A percentile compares a stretch with the other conserved stretches of the same genome.
phyloP scores from a whole-genome alignment of 495 filamentous ascomycete species.

The Podospora australis region DNA sequence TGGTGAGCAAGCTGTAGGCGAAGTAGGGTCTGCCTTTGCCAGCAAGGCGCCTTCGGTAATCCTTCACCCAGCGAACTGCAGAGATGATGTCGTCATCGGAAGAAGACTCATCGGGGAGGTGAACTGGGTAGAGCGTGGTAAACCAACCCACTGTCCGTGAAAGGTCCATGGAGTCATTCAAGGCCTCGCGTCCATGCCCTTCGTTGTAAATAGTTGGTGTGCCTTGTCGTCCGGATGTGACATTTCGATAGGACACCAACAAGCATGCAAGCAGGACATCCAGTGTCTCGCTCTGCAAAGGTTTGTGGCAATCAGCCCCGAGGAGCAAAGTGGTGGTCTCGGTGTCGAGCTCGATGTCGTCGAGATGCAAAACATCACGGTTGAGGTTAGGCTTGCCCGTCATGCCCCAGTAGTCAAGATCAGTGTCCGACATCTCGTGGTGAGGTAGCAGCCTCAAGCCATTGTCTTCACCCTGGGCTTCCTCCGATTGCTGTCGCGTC shows the following conservation, averaged over 20 bases:
- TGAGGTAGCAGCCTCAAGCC: constrained; percentile 14
- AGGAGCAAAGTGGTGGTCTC: constrained; percentile 38
- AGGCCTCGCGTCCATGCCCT: constrained; percentile 27
- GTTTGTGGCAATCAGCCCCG: constrained; percentile 36
- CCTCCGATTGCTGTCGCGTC: constrained; percentile 15
- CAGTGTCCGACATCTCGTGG: constrained; percentile 16
- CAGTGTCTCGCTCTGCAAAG: constrained; percentile 44
- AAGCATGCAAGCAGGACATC: constrained; percentile 50
- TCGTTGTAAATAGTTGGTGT: constrained; percentile 40
- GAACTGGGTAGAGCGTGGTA: constrained; percentile 30
- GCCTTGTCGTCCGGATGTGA: constrained; percentile 15
- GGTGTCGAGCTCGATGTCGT: constrained; percentile 41
- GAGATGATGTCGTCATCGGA: constrained; percentile 12
- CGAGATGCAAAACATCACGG: constrained; percentile 39
- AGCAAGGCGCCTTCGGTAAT: constrained; percentile 24
- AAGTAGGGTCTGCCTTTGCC: constrained; percentile 29
- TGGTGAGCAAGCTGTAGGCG: constrained; percentile 34
- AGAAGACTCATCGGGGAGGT: constrained; percentile 18
- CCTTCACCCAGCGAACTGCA: constrained; percentile 20
- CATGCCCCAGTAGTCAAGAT: constrained; percentile 49
- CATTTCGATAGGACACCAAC: constrained; percentile 43
- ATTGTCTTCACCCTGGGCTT: constrained; percentile 12
- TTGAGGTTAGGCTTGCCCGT: constrained; percentile 34
- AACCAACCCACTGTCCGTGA: constrained; percentile 30
- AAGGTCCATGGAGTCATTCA: constrained; percentile 17